These are phyloP conservation scores for Aspergillus phoenicis DNA, from an alignment of 2,329 filamentous ascomycete species.

Conservation along the genomic window DNA sequence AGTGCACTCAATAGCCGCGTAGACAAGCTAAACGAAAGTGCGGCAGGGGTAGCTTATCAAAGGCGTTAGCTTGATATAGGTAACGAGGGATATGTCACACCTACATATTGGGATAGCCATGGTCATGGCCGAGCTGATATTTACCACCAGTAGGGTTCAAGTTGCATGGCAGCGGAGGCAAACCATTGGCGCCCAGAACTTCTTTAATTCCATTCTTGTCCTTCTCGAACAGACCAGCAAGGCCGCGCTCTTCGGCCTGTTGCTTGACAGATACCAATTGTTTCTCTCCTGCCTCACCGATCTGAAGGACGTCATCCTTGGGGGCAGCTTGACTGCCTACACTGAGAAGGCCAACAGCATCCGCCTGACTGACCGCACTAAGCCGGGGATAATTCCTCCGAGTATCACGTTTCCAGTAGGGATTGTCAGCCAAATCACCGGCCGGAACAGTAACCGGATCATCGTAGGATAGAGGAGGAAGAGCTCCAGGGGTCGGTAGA, in stretches of 20 bases:
- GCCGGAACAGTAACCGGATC: conserved; percentile 84
- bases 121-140: conserved; percentile 67
- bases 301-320: conserved; percentile 73
- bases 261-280: conserved; percentile 76
- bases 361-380: conserved; percentile 78
- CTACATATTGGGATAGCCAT: conserved; percentile 71
- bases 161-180: conserved; percentile 86
- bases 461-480: conserved; percentile 71
- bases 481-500: conserved; percentile 75
- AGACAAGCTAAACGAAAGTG: conserved; percentile 43
- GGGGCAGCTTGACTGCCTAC: conserved; percentile 81
- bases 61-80: conserved; percentile 21
- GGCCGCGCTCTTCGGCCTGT: conserved; percentile 69
- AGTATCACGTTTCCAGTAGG: conserved; percentile 93
- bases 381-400: conserved; percentile 80
- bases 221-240: conserved; percentile 74
- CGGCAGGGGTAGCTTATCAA: conserved; percentile 48
- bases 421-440: conserved; percentile 84
- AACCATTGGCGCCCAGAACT: conserved; percentile 72
- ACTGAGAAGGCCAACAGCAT: conserved; percentile 80
- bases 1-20: not conserved
- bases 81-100: conserved; percentile 40
- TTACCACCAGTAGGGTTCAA: conserved; percentile 56
- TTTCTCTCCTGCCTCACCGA: conserved; percentile 72
- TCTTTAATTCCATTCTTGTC: conserved; percentile 57